phyloP scores from a whole-genome alignment of 129 eudicot genomes.

The Heracleum sosnowskyi region DNA sequence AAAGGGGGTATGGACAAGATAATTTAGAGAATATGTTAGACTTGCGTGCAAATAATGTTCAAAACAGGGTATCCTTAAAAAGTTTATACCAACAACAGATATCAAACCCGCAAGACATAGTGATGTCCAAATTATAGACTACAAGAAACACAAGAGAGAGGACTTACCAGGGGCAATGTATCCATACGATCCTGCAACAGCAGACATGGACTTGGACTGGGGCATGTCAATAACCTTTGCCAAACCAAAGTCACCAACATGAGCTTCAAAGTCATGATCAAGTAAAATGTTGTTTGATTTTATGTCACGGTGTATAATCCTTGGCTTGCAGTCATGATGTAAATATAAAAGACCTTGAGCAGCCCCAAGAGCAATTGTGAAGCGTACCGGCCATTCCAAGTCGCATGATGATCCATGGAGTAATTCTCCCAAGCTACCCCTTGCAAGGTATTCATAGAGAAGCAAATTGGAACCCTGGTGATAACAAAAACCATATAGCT shows the following conservation, averaged over 20 bases:
- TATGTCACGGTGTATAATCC: conserved; percentile 88
- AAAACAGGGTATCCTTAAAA: not conserved
- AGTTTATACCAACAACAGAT: not conserved
- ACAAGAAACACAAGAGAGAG: not conserved
- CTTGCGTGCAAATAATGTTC: not conserved
- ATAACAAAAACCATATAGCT: conserved; percentile 75
- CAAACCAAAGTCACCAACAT: conserved; percentile 97
- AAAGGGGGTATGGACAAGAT: not conserved
- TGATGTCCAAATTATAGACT: not conserved
- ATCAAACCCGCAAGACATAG: not conserved
- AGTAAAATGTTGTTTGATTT: conserved; percentile 88
- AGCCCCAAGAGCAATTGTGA: conserved; percentile 76
- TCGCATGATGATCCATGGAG: conserved; percentile 53
- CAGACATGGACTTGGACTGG: conserved; percentile 92
- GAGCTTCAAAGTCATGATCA: conserved; percentile 89
- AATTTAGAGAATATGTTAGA: not conserved
- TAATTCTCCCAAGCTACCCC: conserved; percentile 91
- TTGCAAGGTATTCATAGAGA: conserved; percentile 79
- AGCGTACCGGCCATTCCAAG: conserved; percentile 79
- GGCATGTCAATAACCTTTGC: conserved; percentile 99
- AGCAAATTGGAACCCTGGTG: conserved; percentile 82
- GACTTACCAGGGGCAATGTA: conserved; percentile 91
- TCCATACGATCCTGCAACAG: conserved; percentile 98
- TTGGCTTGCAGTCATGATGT: conserved; percentile 92
- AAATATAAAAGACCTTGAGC: conserved; percentile 88